Evolutionary conservation across 352 stramenopile species (phyloP).

Genomic region (Lagenidium giganteum): DNA sequence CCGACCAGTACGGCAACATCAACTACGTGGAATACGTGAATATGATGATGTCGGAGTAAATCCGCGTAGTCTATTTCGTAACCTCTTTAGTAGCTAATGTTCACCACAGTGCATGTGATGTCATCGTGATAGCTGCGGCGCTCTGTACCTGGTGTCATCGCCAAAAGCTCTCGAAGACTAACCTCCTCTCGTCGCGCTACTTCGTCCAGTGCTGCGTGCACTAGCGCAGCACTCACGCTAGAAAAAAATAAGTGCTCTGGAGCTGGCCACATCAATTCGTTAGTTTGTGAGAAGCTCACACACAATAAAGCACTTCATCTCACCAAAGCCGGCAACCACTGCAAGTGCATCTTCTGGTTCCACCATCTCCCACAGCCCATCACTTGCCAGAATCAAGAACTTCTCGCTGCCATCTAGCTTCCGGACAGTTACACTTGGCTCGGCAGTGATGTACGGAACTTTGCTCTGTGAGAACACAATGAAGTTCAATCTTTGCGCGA

Average conservation of each 20-base stretch:
- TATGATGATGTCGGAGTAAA: conserved; percentile 92
- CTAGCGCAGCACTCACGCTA: conserved; percentile 44
- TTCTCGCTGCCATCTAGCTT: conserved; percentile 50
- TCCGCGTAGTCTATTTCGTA: conserved; percentile 4
- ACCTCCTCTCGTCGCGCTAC: conserved; percentile 61
- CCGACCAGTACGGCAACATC: conserved; percentile 89
- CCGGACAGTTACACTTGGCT: conserved; percentile 53
- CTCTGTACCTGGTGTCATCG: conserved; percentile 35
- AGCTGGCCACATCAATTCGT: conserved; percentile 11
- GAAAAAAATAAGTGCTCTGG: conserved; percentile 52
- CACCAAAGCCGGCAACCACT: conserved; percentile 71
- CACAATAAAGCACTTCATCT: not conserved
- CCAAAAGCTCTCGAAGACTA: conserved; percentile 64
- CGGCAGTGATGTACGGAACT: conserved; percentile 69
- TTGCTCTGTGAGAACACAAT: conserved; percentile 41
- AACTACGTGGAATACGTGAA: conserved; percentile 94
- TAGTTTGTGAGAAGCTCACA: not conserved
- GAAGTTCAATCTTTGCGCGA: not conserved
- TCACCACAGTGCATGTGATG: conserved; percentile 77
- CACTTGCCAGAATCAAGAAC: conserved; percentile 74
- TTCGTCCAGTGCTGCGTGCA: conserved; percentile 69
- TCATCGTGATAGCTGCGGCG: conserved; percentile 69
- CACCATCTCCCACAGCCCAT: conserved; percentile 81
- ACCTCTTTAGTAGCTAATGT: conserved; percentile 29
- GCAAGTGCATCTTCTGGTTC: conserved; percentile 51